A percentile compares a stretch with the other conserved stretches of the same genome.
phyloP scores from a whole-genome alignment of 805 yeast genomes.

The Yamadazyma kitorensis region DNA sequence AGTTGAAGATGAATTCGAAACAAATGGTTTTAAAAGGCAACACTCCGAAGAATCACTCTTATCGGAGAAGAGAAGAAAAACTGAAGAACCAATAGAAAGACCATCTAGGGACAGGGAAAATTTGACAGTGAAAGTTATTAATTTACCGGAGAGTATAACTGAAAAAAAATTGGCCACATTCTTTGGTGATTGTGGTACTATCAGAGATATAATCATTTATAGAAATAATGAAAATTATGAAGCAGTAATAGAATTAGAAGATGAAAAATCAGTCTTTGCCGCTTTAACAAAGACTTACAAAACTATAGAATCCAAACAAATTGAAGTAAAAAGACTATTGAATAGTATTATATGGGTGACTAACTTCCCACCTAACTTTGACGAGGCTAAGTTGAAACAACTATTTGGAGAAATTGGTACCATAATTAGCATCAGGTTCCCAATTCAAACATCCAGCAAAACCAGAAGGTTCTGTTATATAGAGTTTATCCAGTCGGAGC shows the following conservation, averaged over 20 bases:
- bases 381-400: constrained; percentile 33
- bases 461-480: constrained; percentile 70
- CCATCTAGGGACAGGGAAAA: constrained; percentile 55
- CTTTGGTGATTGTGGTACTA: constrained; percentile 62
- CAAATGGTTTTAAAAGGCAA: neutral
- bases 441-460: constrained; percentile 41
- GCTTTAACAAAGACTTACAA: constrained; percentile 63
- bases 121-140: constrained; percentile 51
- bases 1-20: neutral
- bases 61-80: no score
- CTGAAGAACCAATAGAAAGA: no score
- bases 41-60: neutral
- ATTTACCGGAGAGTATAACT: constrained; percentile 40
- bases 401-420: constrained; percentile 42
- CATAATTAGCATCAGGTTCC: constrained; percentile 56
- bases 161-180: constrained; percentile 39
- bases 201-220: constrained; percentile 32
- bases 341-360: constrained; percentile 67
- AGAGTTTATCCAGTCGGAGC: constrained; percentile 46
- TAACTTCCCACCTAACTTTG: constrained; percentile 62
- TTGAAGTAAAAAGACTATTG: constrained; percentile 44
- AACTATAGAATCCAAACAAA: constrained; percentile 36
- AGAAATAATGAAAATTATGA: constrained; percentile 15
- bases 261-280: constrained; percentile 46
- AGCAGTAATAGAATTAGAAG: constrained; percentile 60